Base-by-base conservation (phyloP, 2,329 filamentous ascomycete genomes). In the Clarireedia sp. region DNA sequence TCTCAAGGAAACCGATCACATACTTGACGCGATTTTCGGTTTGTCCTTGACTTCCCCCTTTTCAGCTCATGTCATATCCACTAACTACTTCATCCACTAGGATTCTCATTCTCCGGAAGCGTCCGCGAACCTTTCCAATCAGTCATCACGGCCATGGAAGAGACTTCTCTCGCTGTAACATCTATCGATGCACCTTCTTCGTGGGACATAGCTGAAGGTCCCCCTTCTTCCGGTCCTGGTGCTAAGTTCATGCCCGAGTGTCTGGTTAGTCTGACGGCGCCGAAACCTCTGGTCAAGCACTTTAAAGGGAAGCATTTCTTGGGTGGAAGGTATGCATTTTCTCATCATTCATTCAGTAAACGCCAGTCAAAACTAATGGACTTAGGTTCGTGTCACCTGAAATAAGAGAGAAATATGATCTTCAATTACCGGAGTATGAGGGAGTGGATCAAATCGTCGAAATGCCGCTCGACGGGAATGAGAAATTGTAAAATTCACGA, bases 21-120 rank as follows among this genome's bases (percentile, higher is more conserved):
- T 99, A 52, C 76, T 99, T 57, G 94, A 99, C 71, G 90, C 94
- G 9, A 89, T 99, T 59, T 99, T 99, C 68, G 90, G 89, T 87
- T 36, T 26, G 36, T 36, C 14, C 21, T 14, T 24, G n/a, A 45
- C 33, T 54, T 38, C 23, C 14, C 44, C 16, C 44, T 37, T 10
- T 40, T 37, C 8, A 14, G 16, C 19, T 37, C 9, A 3, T 10
- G 16, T 2, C 2, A 24, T 14, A 24, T 52, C 47, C 21, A 33
- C 26, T 51, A 46, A 56, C 51, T 24, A 19, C 40, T 10, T n/a
- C 12, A 14, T 23, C 24, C 29, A 33, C 29, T 37, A 87, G 86
- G 89, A 7, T 99, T 99, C 74, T 94, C 87, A 58, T 99, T 99
- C 74, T 86, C 85, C 1, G 92, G 91, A 6, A 86, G 94, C 61